These are phyloP conservation scores for Dictyostelium discoideum DNA, from an alignment of 78 protist genomes.

Conservation along the genomic window DNA sequence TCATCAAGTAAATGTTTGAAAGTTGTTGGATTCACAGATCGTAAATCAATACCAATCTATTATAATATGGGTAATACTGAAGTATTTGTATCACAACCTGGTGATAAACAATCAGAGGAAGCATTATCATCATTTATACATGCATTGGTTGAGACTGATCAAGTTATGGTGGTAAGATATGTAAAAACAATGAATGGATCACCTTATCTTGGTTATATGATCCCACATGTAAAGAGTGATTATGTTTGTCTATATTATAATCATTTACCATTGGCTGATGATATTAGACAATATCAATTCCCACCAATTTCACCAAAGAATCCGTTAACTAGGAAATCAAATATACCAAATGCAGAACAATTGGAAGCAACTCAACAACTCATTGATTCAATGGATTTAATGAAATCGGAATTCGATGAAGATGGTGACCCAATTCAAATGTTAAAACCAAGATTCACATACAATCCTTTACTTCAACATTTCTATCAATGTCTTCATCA, in stretches of 20 bases:
- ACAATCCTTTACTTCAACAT: slow-evolving; percentile 84
- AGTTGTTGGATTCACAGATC: slow-evolving; percentile 57
- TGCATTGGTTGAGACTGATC: slow-evolving; percentile 75
- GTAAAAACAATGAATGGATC: slow-evolving; percentile 48
- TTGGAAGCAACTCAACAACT: slow-evolving; percentile 56
- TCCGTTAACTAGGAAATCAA: slow-evolving; percentile 26
- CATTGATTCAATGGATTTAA: slow-evolving; percentile 79
- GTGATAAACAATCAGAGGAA: slow-evolving; percentile 33
- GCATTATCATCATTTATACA: slow-evolving; percentile 72
- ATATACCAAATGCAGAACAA: slow-evolving; percentile 26
- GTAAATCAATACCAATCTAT: slow-evolving; percentile 7
- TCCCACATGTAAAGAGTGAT: slow-evolving; percentile 60
- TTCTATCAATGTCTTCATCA: slow-evolving; percentile 84
- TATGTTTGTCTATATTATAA: slow-evolving; percentile 26
- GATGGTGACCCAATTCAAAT: slow-evolving; percentile 41
- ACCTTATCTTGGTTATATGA: slow-evolving; percentile 48
- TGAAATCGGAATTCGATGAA: slow-evolving; percentile 64
- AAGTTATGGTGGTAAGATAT: slow-evolving; percentile 63
- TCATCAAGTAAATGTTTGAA: slow-evolving; percentile 47
- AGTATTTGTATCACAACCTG: slow-evolving; percentile 60
- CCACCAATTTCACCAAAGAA: slow-evolving; percentile 43
- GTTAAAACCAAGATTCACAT: slow-evolving; percentile 73
- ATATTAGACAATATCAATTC: slow-evolving; percentile 75
- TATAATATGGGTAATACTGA: slow-evolving; percentile 54
- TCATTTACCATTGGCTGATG: slow-evolving; percentile 77